Conservation (phyloP, 352 stramenopile species). For the Phytopythium vexans region DNA sequence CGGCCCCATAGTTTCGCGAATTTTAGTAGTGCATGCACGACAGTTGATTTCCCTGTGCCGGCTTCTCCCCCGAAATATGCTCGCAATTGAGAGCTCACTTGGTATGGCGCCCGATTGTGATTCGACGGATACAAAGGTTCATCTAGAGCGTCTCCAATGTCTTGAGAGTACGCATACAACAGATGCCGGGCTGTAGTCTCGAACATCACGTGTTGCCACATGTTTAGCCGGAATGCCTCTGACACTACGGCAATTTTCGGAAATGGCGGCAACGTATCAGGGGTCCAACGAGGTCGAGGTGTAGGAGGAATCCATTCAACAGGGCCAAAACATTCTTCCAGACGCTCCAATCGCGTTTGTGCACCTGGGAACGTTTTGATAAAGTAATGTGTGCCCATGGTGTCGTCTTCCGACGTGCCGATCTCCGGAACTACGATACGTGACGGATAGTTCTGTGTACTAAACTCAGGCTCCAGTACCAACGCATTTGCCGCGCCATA, state of each 20-base stretch:
- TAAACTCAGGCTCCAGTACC: not conserved
- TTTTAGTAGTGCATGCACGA: conserved; percentile 12
- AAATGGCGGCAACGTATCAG: conserved; percentile 7
- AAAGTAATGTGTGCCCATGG: conserved; percentile 11
- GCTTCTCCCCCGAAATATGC: conserved; percentile 15
- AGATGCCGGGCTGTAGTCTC: conserved; percentile 18
- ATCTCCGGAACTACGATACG: not conserved
- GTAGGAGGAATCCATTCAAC: not conserved
- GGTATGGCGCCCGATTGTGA: not conserved
- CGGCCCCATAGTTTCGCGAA: conserved; percentile 6
- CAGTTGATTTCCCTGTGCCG: conserved; percentile 20
- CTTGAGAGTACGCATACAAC: conserved; percentile 9
- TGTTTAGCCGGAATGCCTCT: conserved; percentile 14
- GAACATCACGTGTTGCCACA: conserved; percentile 26
- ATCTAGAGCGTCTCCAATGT: not conserved
- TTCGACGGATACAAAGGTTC: not conserved
- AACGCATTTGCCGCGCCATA: not conserved
- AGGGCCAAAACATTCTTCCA: conserved; percentile 9
- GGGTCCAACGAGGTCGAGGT: not conserved
- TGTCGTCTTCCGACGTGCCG: not conserved
- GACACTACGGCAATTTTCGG: conserved; percentile 12
- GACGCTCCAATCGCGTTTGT: conserved; percentile 4
- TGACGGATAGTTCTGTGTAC: not conserved
- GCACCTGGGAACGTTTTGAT: conserved; percentile 3
- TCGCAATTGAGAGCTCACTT: conserved; percentile 6